phyloP scores from a whole-genome alignment of 208 protist genomes.

The Entamoeba invadens region DNA sequence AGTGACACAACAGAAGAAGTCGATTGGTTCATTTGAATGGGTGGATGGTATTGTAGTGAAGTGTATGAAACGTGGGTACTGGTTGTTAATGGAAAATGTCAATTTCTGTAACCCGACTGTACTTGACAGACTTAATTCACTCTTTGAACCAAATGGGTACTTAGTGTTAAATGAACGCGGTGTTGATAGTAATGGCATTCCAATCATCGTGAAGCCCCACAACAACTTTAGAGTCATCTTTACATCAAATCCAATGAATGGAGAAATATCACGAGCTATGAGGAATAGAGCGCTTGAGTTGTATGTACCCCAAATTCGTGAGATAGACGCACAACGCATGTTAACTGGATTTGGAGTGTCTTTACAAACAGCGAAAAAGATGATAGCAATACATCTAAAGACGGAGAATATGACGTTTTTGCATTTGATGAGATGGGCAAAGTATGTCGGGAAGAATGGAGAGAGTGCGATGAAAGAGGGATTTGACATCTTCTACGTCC shows the following conservation, averaged over 20 bases:
- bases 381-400: background rate
- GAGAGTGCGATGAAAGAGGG: background rate
- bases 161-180: background rate
- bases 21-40: constrained; percentile 90
- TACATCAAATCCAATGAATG: background rate
- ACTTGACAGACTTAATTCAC: constrained; percentile 95
- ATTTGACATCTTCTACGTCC: background rate
- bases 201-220: background rate
- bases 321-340: background rate
- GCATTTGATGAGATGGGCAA: background rate
- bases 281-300: background rate
- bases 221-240: background rate
- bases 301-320: background rate
- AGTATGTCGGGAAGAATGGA: background rate
- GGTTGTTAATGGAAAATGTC: constrained; percentile 95
- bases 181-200: background rate
- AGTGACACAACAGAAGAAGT: constrained; percentile 27
- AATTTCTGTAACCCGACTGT: constrained; percentile 96
- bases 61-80: constrained; percentile 70
- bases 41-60: constrained; percentile 85
- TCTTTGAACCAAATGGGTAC: constrained; percentile 81
- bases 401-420: background rate
- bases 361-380: background rate
- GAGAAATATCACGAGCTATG: background rate
- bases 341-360: background rate